Percentiles rank a stretch among this genome's conserved stretches.
Conservation (phyloP, 23 red algal species). For the Gracilariopsis chorda region DNA sequence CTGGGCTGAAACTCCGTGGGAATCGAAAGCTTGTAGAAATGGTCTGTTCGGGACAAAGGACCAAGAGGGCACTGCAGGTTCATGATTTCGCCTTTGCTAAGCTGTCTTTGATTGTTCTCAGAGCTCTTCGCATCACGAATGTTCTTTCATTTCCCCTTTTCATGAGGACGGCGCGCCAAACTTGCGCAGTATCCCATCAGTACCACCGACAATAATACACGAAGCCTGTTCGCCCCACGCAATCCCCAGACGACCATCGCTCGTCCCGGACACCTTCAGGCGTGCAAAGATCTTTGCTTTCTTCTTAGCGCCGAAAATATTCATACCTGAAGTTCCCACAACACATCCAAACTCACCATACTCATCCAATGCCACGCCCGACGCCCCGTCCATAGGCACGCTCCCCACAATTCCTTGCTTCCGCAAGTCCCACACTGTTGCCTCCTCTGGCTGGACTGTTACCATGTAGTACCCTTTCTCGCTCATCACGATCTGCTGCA, state of each 20-base stretch:
- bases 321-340: neutral
- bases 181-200: neutral
- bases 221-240: neutral
- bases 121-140: too few relatives aligned
- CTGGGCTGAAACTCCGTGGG: too few relatives aligned
- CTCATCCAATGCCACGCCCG: conserved; percentile 40
- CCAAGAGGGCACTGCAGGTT: too few relatives aligned
- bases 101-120: too few relatives aligned
- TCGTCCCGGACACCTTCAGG: neutral
- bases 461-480: conserved; percentile 92
- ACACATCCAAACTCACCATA: conserved; percentile 45
- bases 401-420: conserved; percentile 44
- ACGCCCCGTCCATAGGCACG: neutral
- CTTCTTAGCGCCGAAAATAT: conserved; percentile 44
- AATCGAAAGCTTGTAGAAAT: too few relatives aligned
- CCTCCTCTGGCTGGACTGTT: neutral
- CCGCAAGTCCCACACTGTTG: conserved; percentile 72
- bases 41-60: too few relatives aligned
- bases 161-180: neutral
- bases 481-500: conserved; percentile 35
- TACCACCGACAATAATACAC: neutral
- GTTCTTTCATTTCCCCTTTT: too few relatives aligned
- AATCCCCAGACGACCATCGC: neutral
- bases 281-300: conserved; percentile 18
- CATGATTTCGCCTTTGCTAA: too few relatives aligned